These are phyloP conservation scores for Gossypium raimondii DNA, from an alignment of 345 rosid species.

Conservation along the genomic window DNA sequence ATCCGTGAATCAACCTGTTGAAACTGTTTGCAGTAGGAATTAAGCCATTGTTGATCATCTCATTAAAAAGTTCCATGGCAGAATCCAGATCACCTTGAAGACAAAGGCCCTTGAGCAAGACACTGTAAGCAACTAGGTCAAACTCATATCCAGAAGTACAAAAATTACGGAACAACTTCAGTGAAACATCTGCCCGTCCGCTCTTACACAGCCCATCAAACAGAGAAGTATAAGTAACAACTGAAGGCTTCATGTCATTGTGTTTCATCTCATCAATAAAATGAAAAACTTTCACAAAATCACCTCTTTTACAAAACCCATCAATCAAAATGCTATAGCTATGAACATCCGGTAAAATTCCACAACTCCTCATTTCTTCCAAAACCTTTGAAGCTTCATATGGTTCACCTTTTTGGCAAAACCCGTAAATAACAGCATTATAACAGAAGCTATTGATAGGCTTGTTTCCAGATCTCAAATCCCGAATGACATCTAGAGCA, in stretches of 20 bases:
- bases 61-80: slow-evolving; percentile 34
- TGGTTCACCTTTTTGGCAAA: slow-evolving; percentile 42
- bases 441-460: slow-evolving; percentile 41
- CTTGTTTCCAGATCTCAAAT: slow-evolving; percentile 21
- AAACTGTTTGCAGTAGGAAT: slow-evolving; percentile 31
- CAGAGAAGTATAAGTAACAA: slow-evolving; percentile 20
- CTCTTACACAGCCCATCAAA: slow-evolving; percentile 32
- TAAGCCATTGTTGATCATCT: slow-evolving; percentile 34
- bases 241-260: neutral
- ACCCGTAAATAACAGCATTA: slow-evolving; percentile 50
- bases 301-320: slow-evolving; percentile 44
- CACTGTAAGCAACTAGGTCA: slow-evolving; percentile 35
- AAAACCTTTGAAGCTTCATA: slow-evolving; percentile 33
- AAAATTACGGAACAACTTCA: slow-evolving; percentile 24
- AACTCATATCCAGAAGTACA: slow-evolving; percentile 32
- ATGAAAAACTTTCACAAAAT: slow-evolving; percentile 29
- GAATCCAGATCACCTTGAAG: slow-evolving; percentile 35
- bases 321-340: slow-evolving; percentile 51
- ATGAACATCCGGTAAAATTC: slow-evolving; percentile 36
- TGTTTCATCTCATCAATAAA: slow-evolving; percentile 21
- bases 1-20: slow-evolving; percentile 34
- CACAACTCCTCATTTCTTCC: slow-evolving; percentile 42
- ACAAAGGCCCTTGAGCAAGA: slow-evolving; percentile 34
- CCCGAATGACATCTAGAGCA: slow-evolving; percentile 30
- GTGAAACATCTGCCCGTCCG: slow-evolving; percentile 26